Evolutionary conservation across 768 basidiomycete genomes (phyloP).

Genomic region (Mycena galopus): DNA sequence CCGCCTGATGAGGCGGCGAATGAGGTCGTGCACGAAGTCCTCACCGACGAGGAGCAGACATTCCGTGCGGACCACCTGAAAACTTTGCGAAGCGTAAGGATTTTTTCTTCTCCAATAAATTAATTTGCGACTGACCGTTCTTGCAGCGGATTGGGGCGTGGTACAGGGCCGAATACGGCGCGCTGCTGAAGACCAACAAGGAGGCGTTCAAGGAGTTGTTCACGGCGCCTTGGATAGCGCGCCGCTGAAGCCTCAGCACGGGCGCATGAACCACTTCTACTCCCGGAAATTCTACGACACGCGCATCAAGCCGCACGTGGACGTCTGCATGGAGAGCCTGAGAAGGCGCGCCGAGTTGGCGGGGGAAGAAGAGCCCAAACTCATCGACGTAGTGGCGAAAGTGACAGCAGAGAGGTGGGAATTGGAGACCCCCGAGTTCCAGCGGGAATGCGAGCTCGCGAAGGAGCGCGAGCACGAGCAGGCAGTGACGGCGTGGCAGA

Average conservation of each 20-base stretch:
- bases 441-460: neutral
- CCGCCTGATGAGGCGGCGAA: constrained; percentile 8
- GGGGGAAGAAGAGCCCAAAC: neutral
- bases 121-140: neutral
- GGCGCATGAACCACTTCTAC: neutral
- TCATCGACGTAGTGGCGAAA: neutral
- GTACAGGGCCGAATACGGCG: neutral
- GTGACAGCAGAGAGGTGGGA: neutral
- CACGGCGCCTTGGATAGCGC: neutral
- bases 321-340: neutral
- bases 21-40: neutral
- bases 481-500: neutral
- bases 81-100: neutral
- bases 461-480: neutral
- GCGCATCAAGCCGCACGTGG: neutral
- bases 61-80: neutral
- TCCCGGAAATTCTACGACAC: neutral
- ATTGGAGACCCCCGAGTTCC: neutral
- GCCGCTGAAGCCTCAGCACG: constrained; percentile 1
- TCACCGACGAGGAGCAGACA: neutral
- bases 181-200: constrained; percentile 1
- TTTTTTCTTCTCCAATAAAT: neutral
- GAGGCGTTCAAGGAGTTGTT: neutral
- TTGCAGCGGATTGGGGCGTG: neutral
- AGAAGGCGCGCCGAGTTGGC: neutral